Evolutionary conservation across 208 protist species (phyloP).

Genomic region (Leishmania guyanensis): DNA sequence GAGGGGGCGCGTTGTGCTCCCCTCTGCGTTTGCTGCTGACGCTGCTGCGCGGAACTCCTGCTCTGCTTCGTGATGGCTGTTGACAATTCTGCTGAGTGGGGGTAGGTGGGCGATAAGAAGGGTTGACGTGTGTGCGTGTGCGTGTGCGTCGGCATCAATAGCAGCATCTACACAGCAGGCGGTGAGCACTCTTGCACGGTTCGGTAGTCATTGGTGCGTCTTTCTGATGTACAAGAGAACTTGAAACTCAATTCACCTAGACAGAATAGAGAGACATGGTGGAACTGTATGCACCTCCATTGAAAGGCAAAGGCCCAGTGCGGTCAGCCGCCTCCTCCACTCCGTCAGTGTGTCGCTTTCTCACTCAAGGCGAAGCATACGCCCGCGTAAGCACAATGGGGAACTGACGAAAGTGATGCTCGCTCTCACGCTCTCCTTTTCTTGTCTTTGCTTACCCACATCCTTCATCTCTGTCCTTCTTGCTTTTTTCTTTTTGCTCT

Average conservation of each 20-base stretch:
- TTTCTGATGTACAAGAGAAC: conserved; percentile 6
- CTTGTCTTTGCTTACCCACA: neutral
- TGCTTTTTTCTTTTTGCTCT: neutral
- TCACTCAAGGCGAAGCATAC: neutral
- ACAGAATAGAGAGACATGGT: neutral
- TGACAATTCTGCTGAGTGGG: neutral
- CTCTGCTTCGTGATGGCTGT: neutral
- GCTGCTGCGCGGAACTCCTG: neutral
- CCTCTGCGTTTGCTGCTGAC: neutral
- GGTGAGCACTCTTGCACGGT: neutral
- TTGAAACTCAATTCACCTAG: neutral
- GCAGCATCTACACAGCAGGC: neutral
- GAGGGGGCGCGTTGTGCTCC: neutral
- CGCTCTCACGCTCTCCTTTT: neutral
- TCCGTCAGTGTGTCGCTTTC: neutral
- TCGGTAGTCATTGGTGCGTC: neutral
- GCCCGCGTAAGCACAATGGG: neutral
- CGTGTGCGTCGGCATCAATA: neutral
- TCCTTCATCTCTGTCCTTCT: neutral
- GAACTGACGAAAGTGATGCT: too few relatives aligned
- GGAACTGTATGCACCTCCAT: neutral
- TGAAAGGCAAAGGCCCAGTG: neutral
- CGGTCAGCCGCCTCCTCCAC: neutral
- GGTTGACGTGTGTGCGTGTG: neutral
- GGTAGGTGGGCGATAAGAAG: neutral